Evolutionary conservation across 768 basidiomycete genomes (phyloP).

Genomic region (Pluteus cervinus): DNA sequence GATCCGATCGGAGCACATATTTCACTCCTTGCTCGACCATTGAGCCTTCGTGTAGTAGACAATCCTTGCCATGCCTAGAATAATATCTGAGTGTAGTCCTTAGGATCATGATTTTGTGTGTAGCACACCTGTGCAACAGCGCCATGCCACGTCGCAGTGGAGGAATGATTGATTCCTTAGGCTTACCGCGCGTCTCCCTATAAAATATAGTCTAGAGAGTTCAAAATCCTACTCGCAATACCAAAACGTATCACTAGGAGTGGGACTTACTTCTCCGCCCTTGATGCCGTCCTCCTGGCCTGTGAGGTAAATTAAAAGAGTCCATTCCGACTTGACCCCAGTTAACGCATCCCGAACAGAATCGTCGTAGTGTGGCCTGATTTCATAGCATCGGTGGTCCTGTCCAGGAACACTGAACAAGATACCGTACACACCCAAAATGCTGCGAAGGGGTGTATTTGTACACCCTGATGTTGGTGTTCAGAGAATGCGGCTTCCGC

Average conservation of each 20-base stretch:
- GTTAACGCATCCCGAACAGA: slow-evolving; percentile 53
- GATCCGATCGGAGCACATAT: slow-evolving; percentile 67
- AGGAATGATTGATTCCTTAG: slow-evolving; percentile 40
- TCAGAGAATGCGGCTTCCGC: slow-evolving; percentile 51
- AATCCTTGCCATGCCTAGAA: slow-evolving; percentile 63
- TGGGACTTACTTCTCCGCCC: slow-evolving; percentile 52
- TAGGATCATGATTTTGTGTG: not conserved
- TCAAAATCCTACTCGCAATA: slow-evolving; percentile 1
- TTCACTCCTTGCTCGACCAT: slow-evolving; percentile 55
- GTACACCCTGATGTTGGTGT: slow-evolving; percentile 72
- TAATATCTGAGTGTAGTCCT: not conserved
- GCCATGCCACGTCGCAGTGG: slow-evolving; percentile 58
- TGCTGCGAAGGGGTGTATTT: slow-evolving; percentile 58
- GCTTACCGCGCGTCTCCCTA: slow-evolving; percentile 44
- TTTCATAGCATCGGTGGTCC: not conserved
- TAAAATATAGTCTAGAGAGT: slow-evolving; percentile 61
- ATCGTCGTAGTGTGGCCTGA: slow-evolving; percentile 67
- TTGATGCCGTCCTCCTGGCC: slow-evolving; percentile 68
- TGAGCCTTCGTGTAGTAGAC: slow-evolving; percentile 69
- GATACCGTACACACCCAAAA: slow-evolving; percentile 42
- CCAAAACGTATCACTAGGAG: not conserved
- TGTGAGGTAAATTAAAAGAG: slow-evolving; percentile 65
- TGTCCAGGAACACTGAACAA: not conserved
- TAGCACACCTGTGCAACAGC: slow-evolving; percentile 54
- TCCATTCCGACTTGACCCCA: slow-evolving; percentile 71